These are phyloP conservation scores for Senna siamea DNA, from an alignment of 306 rosid species.

Conservation along the genomic window DNA sequence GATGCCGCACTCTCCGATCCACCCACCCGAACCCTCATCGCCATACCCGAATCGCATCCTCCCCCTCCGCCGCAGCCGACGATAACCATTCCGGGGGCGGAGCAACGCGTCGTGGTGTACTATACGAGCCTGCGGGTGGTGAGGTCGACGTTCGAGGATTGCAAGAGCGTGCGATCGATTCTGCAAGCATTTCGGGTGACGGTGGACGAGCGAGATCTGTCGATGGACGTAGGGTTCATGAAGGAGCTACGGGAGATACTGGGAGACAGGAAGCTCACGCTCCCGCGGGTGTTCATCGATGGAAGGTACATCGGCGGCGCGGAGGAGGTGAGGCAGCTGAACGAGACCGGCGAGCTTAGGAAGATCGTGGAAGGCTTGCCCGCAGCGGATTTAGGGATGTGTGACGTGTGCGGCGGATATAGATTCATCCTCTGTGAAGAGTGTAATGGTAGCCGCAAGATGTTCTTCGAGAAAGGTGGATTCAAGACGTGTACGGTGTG, in stretches of 20 bases:
- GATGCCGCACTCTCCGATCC: conserved; percentile 27
- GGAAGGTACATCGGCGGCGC: conserved; percentile 89
- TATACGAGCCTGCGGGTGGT: conserved; percentile 94
- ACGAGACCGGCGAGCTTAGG: conserved; percentile 92
- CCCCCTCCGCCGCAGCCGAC: conserved; percentile 24
- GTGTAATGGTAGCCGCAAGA: conserved; percentile 80
- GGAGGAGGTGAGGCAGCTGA: conserved; percentile 69
- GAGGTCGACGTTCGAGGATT: conserved; percentile 77
- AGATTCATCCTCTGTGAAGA: conserved; percentile 76
- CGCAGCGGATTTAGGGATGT: conserved; percentile 56
- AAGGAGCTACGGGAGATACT: conserved; percentile 65
- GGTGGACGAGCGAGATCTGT: conserved; percentile 86
- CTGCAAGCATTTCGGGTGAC: conserved; percentile 71
- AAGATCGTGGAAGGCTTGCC: conserved; percentile 82
- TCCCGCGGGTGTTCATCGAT: conserved; percentile 83
- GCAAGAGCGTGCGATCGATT: conserved; percentile 74
- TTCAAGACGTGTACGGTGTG: conserved; percentile 70
- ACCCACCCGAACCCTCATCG: conserved; percentile 29
- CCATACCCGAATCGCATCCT: conserved; percentile 21
- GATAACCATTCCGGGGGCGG: conserved; percentile 52
- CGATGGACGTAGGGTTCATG: conserved; percentile 78
- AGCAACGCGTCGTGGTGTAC: conserved; percentile 78
- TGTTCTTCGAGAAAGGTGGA: conserved; percentile 69
- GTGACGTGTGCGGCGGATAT: conserved; percentile 73
- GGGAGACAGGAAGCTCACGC: conserved; percentile 51